Evolutionary conservation across 23 red algal species (phyloP).

Genomic region (Rhodosorus marinus): DNA sequence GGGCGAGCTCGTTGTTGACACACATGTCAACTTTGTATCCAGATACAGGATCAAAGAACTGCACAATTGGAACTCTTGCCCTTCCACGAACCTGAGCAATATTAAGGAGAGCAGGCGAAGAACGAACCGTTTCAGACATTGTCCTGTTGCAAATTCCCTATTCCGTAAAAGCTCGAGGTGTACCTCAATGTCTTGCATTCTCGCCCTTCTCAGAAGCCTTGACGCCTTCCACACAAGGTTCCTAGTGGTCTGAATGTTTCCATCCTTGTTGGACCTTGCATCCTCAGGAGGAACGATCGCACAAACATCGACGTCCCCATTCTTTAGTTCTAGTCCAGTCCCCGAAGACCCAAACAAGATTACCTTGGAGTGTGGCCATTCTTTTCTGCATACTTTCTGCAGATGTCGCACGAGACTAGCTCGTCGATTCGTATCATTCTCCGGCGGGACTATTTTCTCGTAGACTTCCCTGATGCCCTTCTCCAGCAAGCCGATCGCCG

Average conservation of each 20-base stretch:
- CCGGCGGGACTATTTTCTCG: not conserved
- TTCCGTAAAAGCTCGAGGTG: slow-evolving; percentile 40
- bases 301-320: slow-evolving; percentile 61
- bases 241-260: not conserved
- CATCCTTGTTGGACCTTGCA: slow-evolving; percentile 11
- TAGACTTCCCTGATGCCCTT: not conserved
- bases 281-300: slow-evolving; percentile 31
- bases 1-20: slow-evolving; percentile 73
- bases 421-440: not conserved
- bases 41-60: slow-evolving; percentile 63
- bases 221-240: slow-evolving; percentile 4
- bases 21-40: slow-evolving; percentile 70
- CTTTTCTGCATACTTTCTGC: not conserved
- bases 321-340: slow-evolving; percentile 48
- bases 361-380: not conserved
- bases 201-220: slow-evolving; percentile 28
- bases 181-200: slow-evolving; percentile 42
- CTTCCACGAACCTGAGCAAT: too few species aligned
- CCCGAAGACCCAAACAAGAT: slow-evolving; percentile 65
- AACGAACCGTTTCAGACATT: too few species aligned
- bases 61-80: slow-evolving; percentile 87
- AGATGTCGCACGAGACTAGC: not conserved
- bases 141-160: too few species aligned
- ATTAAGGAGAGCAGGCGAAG: too few species aligned
- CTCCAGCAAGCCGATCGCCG: too few species aligned